These are phyloP conservation scores for Penicillium subrubescens DNA, from an alignment of 495 filamentous ascomycete genomes.

Conservation along the genomic window DNA sequence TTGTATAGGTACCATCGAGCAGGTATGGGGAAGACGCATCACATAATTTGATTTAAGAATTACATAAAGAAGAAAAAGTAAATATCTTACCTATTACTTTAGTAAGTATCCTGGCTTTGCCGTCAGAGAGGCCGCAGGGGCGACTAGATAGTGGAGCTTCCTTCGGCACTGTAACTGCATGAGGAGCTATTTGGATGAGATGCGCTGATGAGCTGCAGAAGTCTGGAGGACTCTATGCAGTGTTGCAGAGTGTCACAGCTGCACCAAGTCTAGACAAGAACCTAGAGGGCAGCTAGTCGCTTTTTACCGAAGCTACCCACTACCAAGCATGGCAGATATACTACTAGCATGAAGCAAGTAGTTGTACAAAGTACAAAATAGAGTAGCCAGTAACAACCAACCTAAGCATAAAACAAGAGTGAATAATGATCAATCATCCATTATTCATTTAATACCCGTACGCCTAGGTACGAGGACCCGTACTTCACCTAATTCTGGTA, in stretches of 20 bases:
- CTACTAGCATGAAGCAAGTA: not conserved
- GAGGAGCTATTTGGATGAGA: not conserved
- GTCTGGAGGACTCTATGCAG: not conserved
- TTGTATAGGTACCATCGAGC: not conserved
- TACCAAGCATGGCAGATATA: not conserved
- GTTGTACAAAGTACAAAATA: not conserved
- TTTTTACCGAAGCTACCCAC: constrained; percentile 1
- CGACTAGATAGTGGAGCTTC: constrained; percentile 1
- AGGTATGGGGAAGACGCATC: not conserved
- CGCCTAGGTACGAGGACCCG: not conserved
- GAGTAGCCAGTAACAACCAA: not conserved
- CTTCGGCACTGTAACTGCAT: not conserved
- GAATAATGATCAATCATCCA: not conserved
- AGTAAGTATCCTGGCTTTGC: not conserved
- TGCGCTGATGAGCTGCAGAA: not conserved
- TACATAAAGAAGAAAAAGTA: not conserved
- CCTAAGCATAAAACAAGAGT: not conserved
- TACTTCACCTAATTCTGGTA: not conserved
- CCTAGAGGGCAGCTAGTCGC: not conserved
- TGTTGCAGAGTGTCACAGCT: constrained; percentile 11
- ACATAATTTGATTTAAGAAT: not conserved
- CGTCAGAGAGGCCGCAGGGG: constrained; percentile 7
- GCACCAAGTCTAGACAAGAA: constrained; percentile 5
- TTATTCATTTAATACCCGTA: not conserved
- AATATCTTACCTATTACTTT: not conserved